Percentiles rank a stretch among this genome's conserved stretches.
Conservation (phyloP, 2,329 filamentous ascomycete species). For the Chrysosporium keratinophilum region DNA sequence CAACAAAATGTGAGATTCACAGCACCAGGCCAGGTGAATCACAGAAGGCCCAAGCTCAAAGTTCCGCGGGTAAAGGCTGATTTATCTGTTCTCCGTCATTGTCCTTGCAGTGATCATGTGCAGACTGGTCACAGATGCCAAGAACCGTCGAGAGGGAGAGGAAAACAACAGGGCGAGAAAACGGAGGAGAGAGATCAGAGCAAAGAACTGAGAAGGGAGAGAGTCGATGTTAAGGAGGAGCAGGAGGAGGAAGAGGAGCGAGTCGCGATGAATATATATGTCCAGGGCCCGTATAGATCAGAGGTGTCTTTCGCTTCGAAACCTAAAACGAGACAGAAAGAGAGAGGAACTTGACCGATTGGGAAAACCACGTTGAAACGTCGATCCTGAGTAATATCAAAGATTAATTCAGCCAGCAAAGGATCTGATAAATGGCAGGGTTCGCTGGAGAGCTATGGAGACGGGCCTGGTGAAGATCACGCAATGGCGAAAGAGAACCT, state of each 20-base stretch:
- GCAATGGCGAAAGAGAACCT: background rate
- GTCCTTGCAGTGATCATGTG: background rate
- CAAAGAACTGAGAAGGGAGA: background rate
- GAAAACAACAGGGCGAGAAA: background rate
- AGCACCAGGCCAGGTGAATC: conserved; percentile 11
- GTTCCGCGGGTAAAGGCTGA: conserved; percentile 2
- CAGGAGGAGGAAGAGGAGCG: background rate
- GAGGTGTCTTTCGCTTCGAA: background rate
- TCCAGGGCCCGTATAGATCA: background rate
- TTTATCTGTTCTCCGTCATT: conserved; percentile 6
- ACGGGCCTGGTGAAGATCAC: conserved; percentile 2
- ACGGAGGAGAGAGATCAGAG: background rate
- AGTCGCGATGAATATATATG: background rate
- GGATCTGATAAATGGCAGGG: background rate
- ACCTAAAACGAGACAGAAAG: background rate
- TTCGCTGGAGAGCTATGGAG: conserved; percentile 1
- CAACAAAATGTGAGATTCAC: conserved; percentile 4
- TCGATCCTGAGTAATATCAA: conserved; percentile 6
- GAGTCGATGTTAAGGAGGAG: background rate
- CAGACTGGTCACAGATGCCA: conserved; percentile 3
- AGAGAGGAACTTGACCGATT: background rate
- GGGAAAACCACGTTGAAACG: background rate
- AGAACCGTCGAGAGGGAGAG: background rate
- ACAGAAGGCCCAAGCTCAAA: conserved; percentile 6
- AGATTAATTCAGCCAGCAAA: background rate